Percentiles rank a stretch among this genome's conserved stretches.
These are phyloP conservation scores for Coniosporium apollinis DNA, from an alignment of 495 filamentous ascomycete species.

Conservation along the genomic window DNA sequence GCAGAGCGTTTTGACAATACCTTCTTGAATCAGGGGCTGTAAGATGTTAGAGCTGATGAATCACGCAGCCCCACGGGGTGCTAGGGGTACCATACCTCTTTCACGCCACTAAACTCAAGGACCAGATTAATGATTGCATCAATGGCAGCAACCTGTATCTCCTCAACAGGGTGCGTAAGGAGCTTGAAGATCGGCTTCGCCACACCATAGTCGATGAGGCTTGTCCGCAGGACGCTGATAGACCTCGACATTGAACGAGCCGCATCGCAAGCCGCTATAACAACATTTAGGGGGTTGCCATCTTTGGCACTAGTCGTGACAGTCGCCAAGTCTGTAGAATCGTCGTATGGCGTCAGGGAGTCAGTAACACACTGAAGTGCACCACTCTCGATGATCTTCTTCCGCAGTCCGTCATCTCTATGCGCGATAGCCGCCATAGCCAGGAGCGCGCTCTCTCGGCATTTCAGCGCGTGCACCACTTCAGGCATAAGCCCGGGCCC, in stretches of 20 bases:
- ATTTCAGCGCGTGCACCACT: conserved; percentile 54
- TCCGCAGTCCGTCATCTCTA: conserved; percentile 72
- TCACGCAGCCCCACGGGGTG: no score
- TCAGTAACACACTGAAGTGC: conserved; percentile 68
- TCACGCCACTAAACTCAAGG: conserved; percentile 78
- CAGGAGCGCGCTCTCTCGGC: conserved; percentile 60
- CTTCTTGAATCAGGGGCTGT: conserved; percentile 55
- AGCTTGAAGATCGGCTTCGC: conserved; percentile 64
- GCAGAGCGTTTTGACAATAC: conserved; percentile 63
- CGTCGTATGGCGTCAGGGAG: conserved; percentile 44
- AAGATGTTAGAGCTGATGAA: background rate
- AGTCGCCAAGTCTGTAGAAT: conserved; percentile 11
- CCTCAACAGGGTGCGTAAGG: conserved; percentile 54
- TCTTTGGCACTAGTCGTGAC: conserved; percentile 15
- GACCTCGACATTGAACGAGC: conserved; percentile 65
- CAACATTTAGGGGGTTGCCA: conserved; percentile 42
- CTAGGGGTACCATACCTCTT: conserved; percentile 29
- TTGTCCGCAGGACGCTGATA: conserved; percentile 67
- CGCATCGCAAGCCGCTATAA: conserved; percentile 73
- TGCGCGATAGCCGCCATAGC: conserved; percentile 63
- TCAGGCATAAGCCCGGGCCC: conserved; percentile 42
- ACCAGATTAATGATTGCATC: conserved; percentile 69
- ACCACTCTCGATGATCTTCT: conserved; percentile 64
- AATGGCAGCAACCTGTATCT: conserved; percentile 75
- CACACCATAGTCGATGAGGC: conserved; percentile 69